phyloP scores from a whole-genome alignment of 768 basidiomycete genomes.

The Lentinula lateritia region DNA sequence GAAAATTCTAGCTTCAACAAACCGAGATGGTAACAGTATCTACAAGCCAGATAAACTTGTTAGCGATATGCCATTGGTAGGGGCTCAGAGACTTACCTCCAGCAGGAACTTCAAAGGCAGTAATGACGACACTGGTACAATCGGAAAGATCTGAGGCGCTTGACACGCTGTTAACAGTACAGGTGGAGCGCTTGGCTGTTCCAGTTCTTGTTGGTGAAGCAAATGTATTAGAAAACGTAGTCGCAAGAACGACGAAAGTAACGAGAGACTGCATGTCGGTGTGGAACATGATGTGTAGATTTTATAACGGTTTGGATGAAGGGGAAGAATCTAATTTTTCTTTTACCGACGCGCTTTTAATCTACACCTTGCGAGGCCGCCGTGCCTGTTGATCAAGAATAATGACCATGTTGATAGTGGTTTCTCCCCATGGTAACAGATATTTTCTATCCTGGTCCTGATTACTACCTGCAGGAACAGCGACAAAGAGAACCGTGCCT shows the following conservation, averaged over 20 bases:
- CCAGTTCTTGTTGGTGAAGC: constrained; percentile 8
- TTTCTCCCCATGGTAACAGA: no score
- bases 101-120: constrained; percentile 13
- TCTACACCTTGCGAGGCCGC: no score
- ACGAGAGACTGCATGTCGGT: neutral
- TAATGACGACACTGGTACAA: constrained; percentile 15
- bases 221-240: neutral
- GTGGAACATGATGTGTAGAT: no score
- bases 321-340: no score
- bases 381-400: no score
- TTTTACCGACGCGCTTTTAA: no score
- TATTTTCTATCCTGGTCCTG: no score
- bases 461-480: no score
- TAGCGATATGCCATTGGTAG: neutral
- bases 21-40: constrained; percentile 4
- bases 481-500: no score
- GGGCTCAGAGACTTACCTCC: constrained; percentile 3
- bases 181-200: constrained; percentile 16
- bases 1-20: neutral
- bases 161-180: constrained; percentile 16
- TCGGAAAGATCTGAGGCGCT: constrained; percentile 12
- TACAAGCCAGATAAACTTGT: neutral
- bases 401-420: no score
- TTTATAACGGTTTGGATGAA: no score
- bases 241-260: neutral